Conservation (phyloP, 78 protist species). For the Dictyostelium citrinum region DNA sequence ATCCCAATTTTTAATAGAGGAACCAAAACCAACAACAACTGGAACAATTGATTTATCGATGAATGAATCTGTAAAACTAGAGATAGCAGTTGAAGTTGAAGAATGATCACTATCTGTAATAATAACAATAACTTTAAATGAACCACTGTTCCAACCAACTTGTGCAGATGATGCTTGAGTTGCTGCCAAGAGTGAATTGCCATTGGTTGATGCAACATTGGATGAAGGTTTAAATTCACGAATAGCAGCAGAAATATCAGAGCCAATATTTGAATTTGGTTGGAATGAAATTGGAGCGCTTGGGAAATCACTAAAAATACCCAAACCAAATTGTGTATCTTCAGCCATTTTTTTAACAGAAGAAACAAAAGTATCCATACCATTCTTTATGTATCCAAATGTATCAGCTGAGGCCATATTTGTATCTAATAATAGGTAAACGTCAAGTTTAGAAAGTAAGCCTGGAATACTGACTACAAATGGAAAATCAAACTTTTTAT, state of each 20-base stretch:
- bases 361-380: neutral
- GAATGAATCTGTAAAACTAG: neutral
- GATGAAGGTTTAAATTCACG: neutral
- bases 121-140: neutral
- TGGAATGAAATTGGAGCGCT: neutral
- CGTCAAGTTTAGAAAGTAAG: neutral
- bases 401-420: neutral
- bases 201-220: neutral
- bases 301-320: neutral
- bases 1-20: neutral
- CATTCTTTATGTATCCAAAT: neutral
- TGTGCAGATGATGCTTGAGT: neutral
- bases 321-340: neutral
- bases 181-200: neutral
- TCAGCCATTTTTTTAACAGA: neutral
- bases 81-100: neutral
- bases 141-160: neutral
- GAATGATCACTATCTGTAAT: neutral
- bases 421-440: slow-evolving; percentile 3
- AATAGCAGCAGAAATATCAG: neutral
- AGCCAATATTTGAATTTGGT: neutral
- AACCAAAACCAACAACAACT: neutral
- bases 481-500: neutral
- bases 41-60: neutral
- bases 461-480: neutral